Percentiles rank a stretch among this genome's conserved stretches.
These are phyloP conservation scores for Bipolaris victoriae DNA, from an alignment of 2,329 filamentous ascomycete species.

Conservation along the genomic window DNA sequence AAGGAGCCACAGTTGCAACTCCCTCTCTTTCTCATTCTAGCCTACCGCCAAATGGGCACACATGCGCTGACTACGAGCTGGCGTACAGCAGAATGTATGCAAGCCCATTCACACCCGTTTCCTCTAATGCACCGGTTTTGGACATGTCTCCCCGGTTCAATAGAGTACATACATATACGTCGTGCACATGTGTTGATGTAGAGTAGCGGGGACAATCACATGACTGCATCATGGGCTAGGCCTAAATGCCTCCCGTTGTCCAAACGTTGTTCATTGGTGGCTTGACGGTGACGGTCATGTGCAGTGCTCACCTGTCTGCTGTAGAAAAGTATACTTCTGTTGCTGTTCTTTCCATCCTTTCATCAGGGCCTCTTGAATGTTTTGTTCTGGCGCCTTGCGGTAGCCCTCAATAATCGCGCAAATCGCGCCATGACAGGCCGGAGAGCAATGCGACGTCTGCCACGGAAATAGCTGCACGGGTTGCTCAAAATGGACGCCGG, in stretches of 20 bases:
- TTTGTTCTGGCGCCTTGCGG: conserved; percentile 4
- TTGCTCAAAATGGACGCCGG: conserved; percentile 18
- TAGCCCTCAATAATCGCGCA: conserved; percentile 7
- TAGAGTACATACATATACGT: not conserved
- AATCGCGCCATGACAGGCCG: conserved; percentile 11
- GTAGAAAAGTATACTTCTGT: not conserved
- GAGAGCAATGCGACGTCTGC: conserved; percentile 13
- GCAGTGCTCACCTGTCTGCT: conserved; percentile 6
- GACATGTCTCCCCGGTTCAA: not conserved
- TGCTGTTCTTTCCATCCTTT: not conserved
- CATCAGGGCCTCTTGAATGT: not conserved
- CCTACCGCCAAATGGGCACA: not conserved
- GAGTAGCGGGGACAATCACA: not conserved
- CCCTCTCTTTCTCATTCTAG: not conserved
- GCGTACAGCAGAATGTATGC: not conserved
- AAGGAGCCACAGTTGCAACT: not conserved
- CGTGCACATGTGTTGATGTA: not conserved
- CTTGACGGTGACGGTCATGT: conserved; percentile 14
- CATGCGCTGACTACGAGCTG: not conserved
- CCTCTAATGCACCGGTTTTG: not conserved
- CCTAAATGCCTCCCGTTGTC: not conserved
- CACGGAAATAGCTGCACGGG: conserved; percentile 14
- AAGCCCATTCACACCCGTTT: not conserved
- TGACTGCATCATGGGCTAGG: conserved; percentile 1
- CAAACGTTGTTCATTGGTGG: conserved; percentile 7